Evolutionary conservation across 352 stramenopile genomes (phyloP).

Genomic region (Pythium dissotocum): DNA sequence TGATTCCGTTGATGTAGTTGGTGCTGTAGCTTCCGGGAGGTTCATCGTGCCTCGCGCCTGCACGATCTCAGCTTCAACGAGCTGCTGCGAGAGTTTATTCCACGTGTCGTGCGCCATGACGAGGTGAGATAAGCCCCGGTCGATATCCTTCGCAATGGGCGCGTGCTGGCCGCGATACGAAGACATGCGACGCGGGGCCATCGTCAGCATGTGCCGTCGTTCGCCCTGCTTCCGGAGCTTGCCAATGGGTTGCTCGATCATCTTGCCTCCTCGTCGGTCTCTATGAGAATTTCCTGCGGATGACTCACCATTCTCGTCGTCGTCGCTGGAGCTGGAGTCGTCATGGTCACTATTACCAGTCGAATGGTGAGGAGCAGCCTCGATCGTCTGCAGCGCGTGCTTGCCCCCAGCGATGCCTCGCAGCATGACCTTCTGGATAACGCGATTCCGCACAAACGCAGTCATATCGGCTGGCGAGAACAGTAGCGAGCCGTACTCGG

Average conservation of each 20-base stretch:
- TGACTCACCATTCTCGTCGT: slow-evolving; percentile 12
- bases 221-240: slow-evolving; percentile 16
- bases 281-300: slow-evolving; percentile 1
- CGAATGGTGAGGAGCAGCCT: not conserved
- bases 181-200: slow-evolving; percentile 21
- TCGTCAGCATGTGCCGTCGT: slow-evolving; percentile 13
- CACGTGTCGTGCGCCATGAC: slow-evolving; percentile 27
- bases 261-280: not conserved
- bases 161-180: slow-evolving; percentile 26
- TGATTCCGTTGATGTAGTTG: not conserved
- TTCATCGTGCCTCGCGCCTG: slow-evolving; percentile 11
- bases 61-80: slow-evolving; percentile 27
- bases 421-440: slow-evolving; percentile 31
- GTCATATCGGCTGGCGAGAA: slow-evolving; percentile 67
- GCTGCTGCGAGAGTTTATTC: slow-evolving; percentile 28
- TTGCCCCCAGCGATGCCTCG: slow-evolving; percentile 23
- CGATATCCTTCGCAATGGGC: slow-evolving; percentile 18
- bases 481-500: slow-evolving; percentile 56
- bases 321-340: not conserved
- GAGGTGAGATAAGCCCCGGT: slow-evolving; percentile 17
- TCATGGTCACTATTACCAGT: not conserved
- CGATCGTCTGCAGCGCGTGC: slow-evolving; percentile 21
- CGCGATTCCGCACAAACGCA: slow-evolving; percentile 51
- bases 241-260: not conserved
- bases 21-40: not conserved